phyloP scores from a whole-genome alignment of 1,139 yeast species.

The Magnusiomyces magnusii region DNA sequence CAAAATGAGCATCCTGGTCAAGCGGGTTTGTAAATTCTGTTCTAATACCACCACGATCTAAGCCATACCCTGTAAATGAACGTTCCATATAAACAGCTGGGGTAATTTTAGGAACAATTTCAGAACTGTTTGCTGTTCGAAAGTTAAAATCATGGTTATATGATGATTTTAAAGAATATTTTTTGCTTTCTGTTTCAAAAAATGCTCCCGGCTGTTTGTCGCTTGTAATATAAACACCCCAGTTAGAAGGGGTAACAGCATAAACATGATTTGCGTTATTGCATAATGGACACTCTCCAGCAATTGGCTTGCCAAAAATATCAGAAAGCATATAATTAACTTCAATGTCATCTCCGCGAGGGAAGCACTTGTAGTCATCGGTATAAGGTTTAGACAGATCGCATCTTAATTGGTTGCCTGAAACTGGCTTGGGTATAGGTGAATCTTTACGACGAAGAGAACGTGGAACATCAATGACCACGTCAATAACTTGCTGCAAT shows the following conservation, averaged over 20 bases:
- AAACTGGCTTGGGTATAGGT: slow-evolving; percentile 75
- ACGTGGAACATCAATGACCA: slow-evolving; percentile 66
- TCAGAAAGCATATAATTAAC: slow-evolving; percentile 50
- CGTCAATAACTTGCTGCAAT: slow-evolving; percentile 65
- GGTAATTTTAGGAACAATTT: slow-evolving; percentile 29
- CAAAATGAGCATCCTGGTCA: slow-evolving; percentile 41
- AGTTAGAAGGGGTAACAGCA: slow-evolving; percentile 26
- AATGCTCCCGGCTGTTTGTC: slow-evolving; percentile 12
- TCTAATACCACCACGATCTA: slow-evolving; percentile 85
- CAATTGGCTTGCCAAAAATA: slow-evolving; percentile 59
- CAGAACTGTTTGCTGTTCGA: slow-evolving; percentile 32
- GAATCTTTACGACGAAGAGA: slow-evolving; percentile 53
- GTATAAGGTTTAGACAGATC: slow-evolving; percentile 48
- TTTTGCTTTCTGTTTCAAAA: slow-evolving; percentile 10
- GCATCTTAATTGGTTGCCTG: slow-evolving; percentile 63
- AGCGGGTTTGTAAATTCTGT: slow-evolving; percentile 57
- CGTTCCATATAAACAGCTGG: slow-evolving; percentile 76
- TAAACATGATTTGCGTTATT: slow-evolving; percentile 21
- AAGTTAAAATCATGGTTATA: slow-evolving; percentile 37
- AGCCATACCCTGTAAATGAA: slow-evolving; percentile 86
- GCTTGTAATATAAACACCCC: slow-evolving; percentile 20
- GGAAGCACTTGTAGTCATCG: slow-evolving; percentile 71
- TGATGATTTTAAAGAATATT: slow-evolving; percentile 20
- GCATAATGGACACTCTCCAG: slow-evolving; percentile 54
- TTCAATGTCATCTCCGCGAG: slow-evolving; percentile 49